A percentile compares a stretch with the other conserved stretches of the same genome.
Evolutionary conservation across 495 filamentous ascomycete species (phyloP).

Genomic region (Penicillium verhagenii): DNA sequence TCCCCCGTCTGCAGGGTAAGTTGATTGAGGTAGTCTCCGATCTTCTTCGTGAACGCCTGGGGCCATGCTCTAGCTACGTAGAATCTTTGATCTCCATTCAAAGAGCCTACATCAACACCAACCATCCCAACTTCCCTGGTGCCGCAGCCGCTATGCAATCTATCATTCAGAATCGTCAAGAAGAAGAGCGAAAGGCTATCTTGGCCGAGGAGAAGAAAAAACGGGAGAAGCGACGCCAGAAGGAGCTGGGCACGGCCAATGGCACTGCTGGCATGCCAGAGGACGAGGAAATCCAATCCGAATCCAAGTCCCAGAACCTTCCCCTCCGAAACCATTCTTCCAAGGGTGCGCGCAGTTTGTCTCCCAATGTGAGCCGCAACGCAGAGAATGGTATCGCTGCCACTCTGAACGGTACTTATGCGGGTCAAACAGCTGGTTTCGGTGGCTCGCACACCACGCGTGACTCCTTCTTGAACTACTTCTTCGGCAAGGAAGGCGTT

Average conservation of each 20-base stretch:
- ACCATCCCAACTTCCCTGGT: conserved; percentile 97
- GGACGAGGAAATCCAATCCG: conserved; percentile 62
- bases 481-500: conserved; percentile 91
- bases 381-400: conserved; percentile 60
- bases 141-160: conserved; percentile 97
- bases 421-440: conserved; percentile 62
- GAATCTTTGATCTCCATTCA: conserved; percentile 97
- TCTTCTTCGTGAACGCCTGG: conserved; percentile 86
- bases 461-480: conserved; percentile 96
- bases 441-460: conserved; percentile 54
- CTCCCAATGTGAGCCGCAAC: conserved; percentile 68
- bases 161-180: conserved; percentile 89
- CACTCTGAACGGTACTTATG: conserved; percentile 64
- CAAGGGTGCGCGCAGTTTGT: conserved; percentile 73
- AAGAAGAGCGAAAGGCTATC: conserved; percentile 79
- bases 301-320: conserved; percentile 49
- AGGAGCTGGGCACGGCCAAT: conserved; percentile 74
- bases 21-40: conserved; percentile 98
- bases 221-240: conserved; percentile 75
- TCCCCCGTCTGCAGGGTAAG: conserved; percentile 91
- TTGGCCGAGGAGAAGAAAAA: conserved; percentile 80
- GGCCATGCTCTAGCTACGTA: conserved; percentile 85
- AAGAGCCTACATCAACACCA: conserved; percentile 98
- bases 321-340: conserved; percentile 57
- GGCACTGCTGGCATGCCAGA: conserved; percentile 69